Evolutionary conservation across 768 basidiomycete species (phyloP), one percentile per base, ranked within the genome.

Genomic region (Asterophora lycoperdoides): DNA sequence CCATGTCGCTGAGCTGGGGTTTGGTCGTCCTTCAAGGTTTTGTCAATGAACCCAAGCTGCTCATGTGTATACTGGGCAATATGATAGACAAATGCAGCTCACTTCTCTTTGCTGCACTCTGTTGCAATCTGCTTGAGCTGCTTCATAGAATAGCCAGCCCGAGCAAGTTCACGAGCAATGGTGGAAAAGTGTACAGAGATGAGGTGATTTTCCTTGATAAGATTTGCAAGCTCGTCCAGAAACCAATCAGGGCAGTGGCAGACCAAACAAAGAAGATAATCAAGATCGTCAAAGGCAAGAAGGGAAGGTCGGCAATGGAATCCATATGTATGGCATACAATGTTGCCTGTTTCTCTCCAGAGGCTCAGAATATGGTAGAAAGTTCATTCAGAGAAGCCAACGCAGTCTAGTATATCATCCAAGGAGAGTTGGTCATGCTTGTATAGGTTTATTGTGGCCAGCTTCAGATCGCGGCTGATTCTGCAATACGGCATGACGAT

Each of bases 11-110:
- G 32, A 5, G 26, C 42, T 17, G 44, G 14, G 1, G 64, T 65
- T 13, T 55, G 41, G 10, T 65, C 61, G 54, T 68, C 62, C 51
- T 66, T 67, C 0, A 65, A 68, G 1, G 58, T 59, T 44, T 72
- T 64, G 46, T 71, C 64, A 9, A 71, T 44, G 46, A 71, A 70
- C 0, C 64, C 65, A 8, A 73, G 54, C 39, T 71, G 59, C 4
- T 68, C 63, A 4, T 64, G 54, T 1, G 36, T 45, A 42, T 71
- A 71, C 23, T 58, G 52, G 1, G 63, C 57, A 56, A 70, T 65
- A 0, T 42, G 41, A 1, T 44, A 28, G 1, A 67, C 57, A 46
- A 52, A 71, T 33, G 60, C 65, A 34, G 54, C 53, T 9, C 59
- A 47, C 1, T 41, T 14, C 1, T 53, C 38, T 41, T 68, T 64